These are phyloP conservation scores for Raddia distichophylla DNA, from an alignment of 176 grass and related monocot species.

Conservation along the genomic window DNA sequence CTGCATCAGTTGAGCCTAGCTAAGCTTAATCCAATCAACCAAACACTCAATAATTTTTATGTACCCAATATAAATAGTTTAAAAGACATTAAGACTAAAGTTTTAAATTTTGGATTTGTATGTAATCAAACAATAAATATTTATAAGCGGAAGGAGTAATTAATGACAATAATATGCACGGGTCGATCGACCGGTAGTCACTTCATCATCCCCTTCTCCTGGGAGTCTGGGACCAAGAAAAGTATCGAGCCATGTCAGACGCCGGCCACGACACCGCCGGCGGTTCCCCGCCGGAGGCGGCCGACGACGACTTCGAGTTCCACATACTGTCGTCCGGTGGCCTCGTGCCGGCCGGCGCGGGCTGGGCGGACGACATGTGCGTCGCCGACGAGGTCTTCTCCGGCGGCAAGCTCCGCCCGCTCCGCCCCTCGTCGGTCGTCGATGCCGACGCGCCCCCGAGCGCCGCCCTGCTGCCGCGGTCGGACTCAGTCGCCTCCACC, in stretches of 20 bases:
- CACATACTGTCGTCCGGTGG: constrained; percentile 44
- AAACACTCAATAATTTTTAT: too few species aligned
- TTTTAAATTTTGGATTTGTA: too few species aligned
- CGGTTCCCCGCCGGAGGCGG: neutral
- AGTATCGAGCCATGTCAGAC: constrained; percentile 41
- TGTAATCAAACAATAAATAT: too few species aligned
- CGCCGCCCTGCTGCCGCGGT: constrained; percentile 1
- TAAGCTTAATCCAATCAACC: too few species aligned
- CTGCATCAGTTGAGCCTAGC: too few species aligned
- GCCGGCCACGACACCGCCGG: neutral
- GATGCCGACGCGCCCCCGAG: neutral
- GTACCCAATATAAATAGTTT: too few species aligned
- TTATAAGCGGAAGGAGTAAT: too few species aligned
- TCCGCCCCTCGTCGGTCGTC: constrained; percentile 33
- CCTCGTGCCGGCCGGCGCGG: constrained; percentile 25
- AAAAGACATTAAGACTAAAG: too few species aligned
- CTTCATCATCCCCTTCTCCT: too few species aligned
- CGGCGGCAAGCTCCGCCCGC: constrained; percentile 67
- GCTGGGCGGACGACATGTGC: constrained; percentile 52
- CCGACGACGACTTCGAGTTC: constrained; percentile 71
- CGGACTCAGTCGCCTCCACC: constrained; percentile 48
- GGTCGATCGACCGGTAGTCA: too few species aligned
- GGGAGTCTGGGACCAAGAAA: constrained; percentile 23
- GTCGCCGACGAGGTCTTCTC: constrained; percentile 80
- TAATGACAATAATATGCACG: neutral